These are phyloP conservation scores for Beauveria australis DNA, from an alignment of 2,329 filamentous ascomycete genomes.

Conservation along the genomic window DNA sequence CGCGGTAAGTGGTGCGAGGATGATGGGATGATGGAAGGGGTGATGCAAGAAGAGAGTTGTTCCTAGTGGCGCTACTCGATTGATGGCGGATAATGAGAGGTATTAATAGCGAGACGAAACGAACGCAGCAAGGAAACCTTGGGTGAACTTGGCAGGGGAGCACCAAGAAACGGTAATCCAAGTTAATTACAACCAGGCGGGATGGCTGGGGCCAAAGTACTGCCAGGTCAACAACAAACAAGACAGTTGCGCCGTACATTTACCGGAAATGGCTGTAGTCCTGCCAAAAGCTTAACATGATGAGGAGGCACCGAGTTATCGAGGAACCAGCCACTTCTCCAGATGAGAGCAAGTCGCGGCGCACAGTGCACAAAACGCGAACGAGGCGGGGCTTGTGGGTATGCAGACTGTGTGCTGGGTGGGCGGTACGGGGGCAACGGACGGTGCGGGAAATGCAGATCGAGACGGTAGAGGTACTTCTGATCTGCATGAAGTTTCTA, in stretches of 20 bases:
- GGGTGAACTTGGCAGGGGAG: neutral
- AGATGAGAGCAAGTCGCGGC: neutral
- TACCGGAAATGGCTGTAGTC: neutral
- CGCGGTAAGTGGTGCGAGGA: neutral
- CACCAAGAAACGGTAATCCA: neutral
- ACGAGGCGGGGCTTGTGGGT: neutral
- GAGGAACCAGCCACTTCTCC: neutral
- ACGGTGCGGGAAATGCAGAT: slow-evolving; percentile 10
- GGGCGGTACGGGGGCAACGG: neutral
- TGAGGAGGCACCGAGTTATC: neutral
- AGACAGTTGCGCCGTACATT: neutral
- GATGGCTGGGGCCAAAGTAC: slow-evolving; percentile 1
- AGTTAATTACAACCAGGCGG: neutral
- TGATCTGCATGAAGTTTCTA: neutral
- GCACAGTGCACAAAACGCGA: neutral
- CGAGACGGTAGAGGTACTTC: slow-evolving; percentile 4
- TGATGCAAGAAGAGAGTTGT: neutral
- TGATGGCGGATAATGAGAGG: neutral
- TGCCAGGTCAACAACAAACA: neutral
- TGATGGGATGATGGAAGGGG: neutral
- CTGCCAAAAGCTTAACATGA: neutral
- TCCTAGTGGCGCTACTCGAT: too few species aligned
- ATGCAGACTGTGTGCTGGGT: neutral
- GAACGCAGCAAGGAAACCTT: slow-evolving; percentile 2
- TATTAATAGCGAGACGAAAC: neutral